Base-by-base conservation (phyloP, 192 early-diverging fungal species). In the Podochytrium sp. region DNA sequence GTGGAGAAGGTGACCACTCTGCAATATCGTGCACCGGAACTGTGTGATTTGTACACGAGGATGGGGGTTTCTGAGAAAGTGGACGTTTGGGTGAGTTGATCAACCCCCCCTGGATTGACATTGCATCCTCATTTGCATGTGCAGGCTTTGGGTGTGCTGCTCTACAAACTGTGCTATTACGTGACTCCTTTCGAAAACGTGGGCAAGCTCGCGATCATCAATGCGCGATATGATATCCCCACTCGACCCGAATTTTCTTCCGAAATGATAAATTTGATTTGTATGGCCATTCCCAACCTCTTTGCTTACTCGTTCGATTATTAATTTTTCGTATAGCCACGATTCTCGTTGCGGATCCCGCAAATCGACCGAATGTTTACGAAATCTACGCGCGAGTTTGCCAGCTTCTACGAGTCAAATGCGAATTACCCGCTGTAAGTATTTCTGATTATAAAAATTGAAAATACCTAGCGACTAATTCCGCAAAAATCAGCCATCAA, bases 101-200 rank as follows among this genome's bases (percentile, higher is more conserved):
- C n/a, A n/a, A n/a, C n/a, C n/a, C n/a, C 55, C 6, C 38, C 53
- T 25, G n/a, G 32, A 59, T 40, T 40, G 25, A 29, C 27, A 71
- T 18, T 27, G n/a, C n/a, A n/a, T n/a, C n/a, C n/a, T n/a, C n/a
- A n/a, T n/a, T n/a, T n/a, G n/a, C n/a, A n/a, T n/a, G n/a, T n/a
- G n/a, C n/a, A 84, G 94, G 96, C 97, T 4, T 83, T 98, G 42
- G 97, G 97, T 23, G 93, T 98, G 40, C 81, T 98, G 32, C 76
- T 98, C 25, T 98, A 96, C 84, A 98, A 98, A 78, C 84, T 97
- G 33, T 97, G 96, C 80, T 98, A 92, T 78, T 95, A 75, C 73
- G 88, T 89, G 75, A 63, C 97, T 4, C 97, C 97, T 1, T 98
- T 98, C 76, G 97, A 98, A 76, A 91, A 97, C 32, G 84, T 86